These are phyloP conservation scores for Dictyostelium firmibasis DNA, from an alignment of 78 protist species.

Conservation along the genomic window DNA sequence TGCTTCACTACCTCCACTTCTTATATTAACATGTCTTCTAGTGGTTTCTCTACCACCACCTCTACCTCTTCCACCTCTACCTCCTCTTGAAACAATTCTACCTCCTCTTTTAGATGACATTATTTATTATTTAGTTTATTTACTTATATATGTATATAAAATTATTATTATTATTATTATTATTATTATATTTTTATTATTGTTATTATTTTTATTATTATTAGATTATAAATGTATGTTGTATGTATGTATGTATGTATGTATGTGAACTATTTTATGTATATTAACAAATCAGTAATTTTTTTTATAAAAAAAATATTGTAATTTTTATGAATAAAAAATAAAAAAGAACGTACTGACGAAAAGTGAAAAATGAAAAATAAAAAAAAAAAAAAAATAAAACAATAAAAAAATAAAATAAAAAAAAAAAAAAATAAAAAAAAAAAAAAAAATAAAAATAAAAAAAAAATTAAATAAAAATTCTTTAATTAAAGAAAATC, in stretches of 20 bases:
- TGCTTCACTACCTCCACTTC: not conserved
- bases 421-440: too few relatives aligned
- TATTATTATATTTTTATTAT: too few relatives aligned
- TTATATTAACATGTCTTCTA: not conserved
- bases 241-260: not conserved
- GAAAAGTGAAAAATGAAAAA: not conserved
- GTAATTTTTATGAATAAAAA: not conserved
- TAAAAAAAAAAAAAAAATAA: too few relatives aligned
- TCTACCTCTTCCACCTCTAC: slow-evolving; percentile 16
- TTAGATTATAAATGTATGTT: too few relatives aligned
- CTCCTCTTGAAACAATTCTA: not conserved
- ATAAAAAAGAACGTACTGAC: not conserved
- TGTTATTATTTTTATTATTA: too few relatives aligned
- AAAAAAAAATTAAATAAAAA: too few relatives aligned
- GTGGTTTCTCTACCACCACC: slow-evolving; percentile 7
- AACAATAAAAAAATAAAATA: too few relatives aligned
- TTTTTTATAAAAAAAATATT: too few relatives aligned
- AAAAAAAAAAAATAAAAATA: not conserved
- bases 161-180: too few relatives aligned
- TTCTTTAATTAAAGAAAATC: too few relatives aligned
- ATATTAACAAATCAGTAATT: too few relatives aligned
- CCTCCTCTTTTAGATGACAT: slow-evolving; percentile 9
- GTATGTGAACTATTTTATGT: too few relatives aligned
- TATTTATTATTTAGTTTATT: not conserved
- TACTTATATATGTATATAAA: not conserved